Evolutionary conservation across 169 alveolate genomes (phyloP).

Genomic region (Cryptosporidium viatorum): DNA sequence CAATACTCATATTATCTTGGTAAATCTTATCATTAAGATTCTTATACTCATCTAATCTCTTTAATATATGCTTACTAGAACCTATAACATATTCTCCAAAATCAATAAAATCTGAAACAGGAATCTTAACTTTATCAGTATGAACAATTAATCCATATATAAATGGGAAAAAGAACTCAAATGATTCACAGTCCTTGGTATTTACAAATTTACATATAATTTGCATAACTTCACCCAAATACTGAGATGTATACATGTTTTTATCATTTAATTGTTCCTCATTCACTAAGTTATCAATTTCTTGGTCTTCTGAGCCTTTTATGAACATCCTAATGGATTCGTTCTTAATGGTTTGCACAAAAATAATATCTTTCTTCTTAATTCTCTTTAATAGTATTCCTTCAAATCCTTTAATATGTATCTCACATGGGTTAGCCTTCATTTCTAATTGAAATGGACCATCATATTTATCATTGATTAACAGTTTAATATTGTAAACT

Average conservation of each 20-base stretch:
- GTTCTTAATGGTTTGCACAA: slow-evolving; percentile 39
- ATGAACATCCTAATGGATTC: slow-evolving; percentile 11
- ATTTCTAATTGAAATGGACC: slow-evolving; percentile 52
- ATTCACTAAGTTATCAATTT: background rate
- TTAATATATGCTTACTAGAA: slow-evolving; percentile 25
- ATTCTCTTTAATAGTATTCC: slow-evolving; percentile 27
- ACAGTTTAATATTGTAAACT: background rate
- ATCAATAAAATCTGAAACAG: slow-evolving; percentile 45
- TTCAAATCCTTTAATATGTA: slow-evolving; percentile 36
- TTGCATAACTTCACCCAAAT: slow-evolving; percentile 26
- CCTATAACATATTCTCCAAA: slow-evolving; percentile 59
- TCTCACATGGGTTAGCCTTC: slow-evolving; percentile 26
- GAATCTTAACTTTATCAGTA: slow-evolving; percentile 44
- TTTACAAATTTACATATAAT: slow-evolving; percentile 29
- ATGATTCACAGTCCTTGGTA: slow-evolving; percentile 38
- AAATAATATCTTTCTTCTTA: slow-evolving; percentile 43
- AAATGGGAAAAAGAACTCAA: slow-evolving; percentile 44
- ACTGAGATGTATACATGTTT: slow-evolving; percentile 8
- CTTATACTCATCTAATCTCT: slow-evolving; percentile 41
- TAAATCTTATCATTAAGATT: slow-evolving; percentile 2
- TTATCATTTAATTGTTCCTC: background rate
- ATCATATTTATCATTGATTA: slow-evolving; percentile 34
- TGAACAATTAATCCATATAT: slow-evolving; percentile 51
- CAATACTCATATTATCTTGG: background rate
- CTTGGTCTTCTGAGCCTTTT: slow-evolving; percentile 7